Base-by-base conservation (phyloP, 352 stramenopile species). In the Phytophthora macrochlamydospora region DNA sequence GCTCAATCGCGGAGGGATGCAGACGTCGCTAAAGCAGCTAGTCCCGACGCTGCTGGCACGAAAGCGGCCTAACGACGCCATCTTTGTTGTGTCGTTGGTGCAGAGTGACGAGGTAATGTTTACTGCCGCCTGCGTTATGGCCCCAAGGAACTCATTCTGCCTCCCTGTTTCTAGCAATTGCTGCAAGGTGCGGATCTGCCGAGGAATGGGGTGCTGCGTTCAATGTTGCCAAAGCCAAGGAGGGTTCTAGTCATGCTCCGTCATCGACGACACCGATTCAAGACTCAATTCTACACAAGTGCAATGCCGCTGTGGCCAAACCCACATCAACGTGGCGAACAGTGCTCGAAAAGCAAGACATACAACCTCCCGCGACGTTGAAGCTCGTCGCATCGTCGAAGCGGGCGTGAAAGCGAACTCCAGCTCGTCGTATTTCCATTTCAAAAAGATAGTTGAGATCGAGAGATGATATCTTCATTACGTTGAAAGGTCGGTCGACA, bases 61-160 rank as follows among this genome's bases (percentile, higher is more conserved):
- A 1, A 67, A 77, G 11, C 69, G 70, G 2, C 50, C 46, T 9
- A 76, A 81, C 29, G 81, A 93, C 30, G 76, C 75, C 1, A 65
- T 87, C 12, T 91, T 89, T 54, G 50, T 89, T 4, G 85, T 76
- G 2, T 79, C 70, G 11, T 32, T 90, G 8, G 49, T 88, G 28
- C 73, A 83, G 7, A 74, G 87, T 29, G 51, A 85, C 2, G 67
- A 84, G 63, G 76, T 85, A 52, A 35, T 50, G 30, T 2, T 13
- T 49, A 2, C 12, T 35, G 28, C 18, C 3, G 2, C 28, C n/a
- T 14, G 2, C 29, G 32, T 46, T 11, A n/a, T 14, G 29, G 8
- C 14, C 49, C 35, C 43, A 24, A 29, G 8, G 7, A 24, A 49
- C 43, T 49, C 4, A 49, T n/a, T 8, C 13, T 45, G 14, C 4